Evolutionary conservation across 2,329 filamentous ascomycete species (phyloP), one percentile per base, ranked within the genome.

Genomic region (Coniochaeta sp.): DNA sequence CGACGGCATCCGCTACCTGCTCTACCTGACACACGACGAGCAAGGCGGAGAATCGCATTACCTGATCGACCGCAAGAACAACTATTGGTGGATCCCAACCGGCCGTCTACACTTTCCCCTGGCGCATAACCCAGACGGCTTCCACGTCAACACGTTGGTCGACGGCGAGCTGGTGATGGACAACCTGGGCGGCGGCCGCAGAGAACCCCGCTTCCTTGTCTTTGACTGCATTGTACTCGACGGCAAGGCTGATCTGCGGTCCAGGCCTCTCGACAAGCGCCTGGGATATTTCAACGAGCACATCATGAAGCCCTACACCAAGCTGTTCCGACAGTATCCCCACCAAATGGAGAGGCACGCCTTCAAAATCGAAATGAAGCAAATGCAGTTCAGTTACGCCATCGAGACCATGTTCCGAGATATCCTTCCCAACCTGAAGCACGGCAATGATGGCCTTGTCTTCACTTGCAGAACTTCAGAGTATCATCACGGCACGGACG

Each of bases 11-110:
- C 87, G 95, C 64, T 97, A 96, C 73, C 84, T 99, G n/a, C 84
- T 99, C 65, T 98, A 96, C 79, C 86, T 95, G 65, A 91, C 90
- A 57, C 73, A 79, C 8, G 88, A 89, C 70, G 81, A 86, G 47
- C 72, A 77, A 6, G 78, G 77, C 59, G 65, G 71, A 56, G 91
- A 96, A 71, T 83, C 88, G 26, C 90, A 95, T 70, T 97, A 96
- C 77, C 82, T 99, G 60, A 96, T 99, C 75, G 93, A 99, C 76
- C 91, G 95, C 70, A 96, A 93, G 77, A 98, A 99, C 77, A 92
- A 98, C 73, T 99, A 95, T 79, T 96, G 93, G 84, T 91, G 83
- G 70, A 85, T 98, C 62, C 83, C 84, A 32, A 80, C 83, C 62
- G 78, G 78, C 58, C 82, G 78, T 60, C 81, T 98, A 26, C 91